phyloP scores from a whole-genome alignment of 2,329 filamentous ascomycete species.

The Penicillium glabrum region DNA sequence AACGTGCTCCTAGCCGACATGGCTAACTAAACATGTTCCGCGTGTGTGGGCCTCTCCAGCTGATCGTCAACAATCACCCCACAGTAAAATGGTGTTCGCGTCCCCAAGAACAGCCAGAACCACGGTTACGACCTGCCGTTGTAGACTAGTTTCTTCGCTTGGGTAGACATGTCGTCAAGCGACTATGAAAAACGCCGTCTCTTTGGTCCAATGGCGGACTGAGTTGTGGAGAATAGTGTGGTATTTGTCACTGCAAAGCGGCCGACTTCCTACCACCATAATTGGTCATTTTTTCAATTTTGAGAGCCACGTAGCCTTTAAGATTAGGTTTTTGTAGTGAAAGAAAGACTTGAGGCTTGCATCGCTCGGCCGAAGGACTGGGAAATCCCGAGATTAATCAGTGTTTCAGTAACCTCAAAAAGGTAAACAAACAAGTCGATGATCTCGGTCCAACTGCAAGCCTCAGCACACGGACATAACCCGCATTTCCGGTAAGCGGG shows the following conservation, averaged over 20 bases:
- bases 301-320: conserved; percentile 2
- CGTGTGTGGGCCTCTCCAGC: conserved; percentile 2
- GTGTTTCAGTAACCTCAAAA: not conserved
- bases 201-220: not conserved
- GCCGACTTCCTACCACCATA: conserved; percentile 1
- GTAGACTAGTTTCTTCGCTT: not conserved
- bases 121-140: not conserved
- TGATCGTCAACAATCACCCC: conserved; percentile 1
- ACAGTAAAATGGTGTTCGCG: not conserved
- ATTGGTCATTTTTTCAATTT: not conserved
- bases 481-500: no score
- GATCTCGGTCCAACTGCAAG: not conserved
- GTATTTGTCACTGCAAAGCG: conserved; percentile 9
- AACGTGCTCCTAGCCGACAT: conserved; percentile 9
- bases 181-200: not conserved
- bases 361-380: conserved; percentile 1
- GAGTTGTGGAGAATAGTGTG: conserved; percentile 3
- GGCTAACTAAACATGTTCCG: conserved; percentile 1
- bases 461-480: not conserved
- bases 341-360: not conserved
- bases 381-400: not conserved
- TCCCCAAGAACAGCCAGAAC: not conserved
- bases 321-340: not conserved
- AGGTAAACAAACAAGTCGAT: not conserved
- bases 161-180: not conserved